Base-by-base conservation (phyloP, 768 basidiomycete species). In the Cystobasidiopsis lactophilus region DNA sequence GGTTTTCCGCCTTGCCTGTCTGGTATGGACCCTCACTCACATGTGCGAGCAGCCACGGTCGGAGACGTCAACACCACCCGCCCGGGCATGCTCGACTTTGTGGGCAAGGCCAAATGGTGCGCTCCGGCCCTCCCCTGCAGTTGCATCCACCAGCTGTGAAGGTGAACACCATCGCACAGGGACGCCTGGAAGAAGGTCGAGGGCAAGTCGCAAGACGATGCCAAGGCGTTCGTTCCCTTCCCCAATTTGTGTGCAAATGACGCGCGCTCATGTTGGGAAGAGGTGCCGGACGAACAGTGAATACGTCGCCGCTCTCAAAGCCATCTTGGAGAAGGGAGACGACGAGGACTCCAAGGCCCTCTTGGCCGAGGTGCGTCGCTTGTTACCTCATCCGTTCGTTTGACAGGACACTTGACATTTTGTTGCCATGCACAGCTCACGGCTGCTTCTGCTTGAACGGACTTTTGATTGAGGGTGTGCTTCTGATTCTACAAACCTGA, bases 31-130 rank as follows among this genome's bases (percentile, higher is more conserved):
- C 40, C 10, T 19, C 40, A n/a, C 40, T 43, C 10, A 43, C 47
- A 31, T 35, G 19, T 14, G 16, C 43, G n/a, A 30, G 49, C 54
- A 86, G 85, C 75, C 41, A 85, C 72, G 5, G 63, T 76, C 35
- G 86, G 88, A 48, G 79, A 89, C 66, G 73, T 74, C 59, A 79
- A 73, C 65, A 77, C 69, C 49, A 0, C 62, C 66, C 69, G 74
- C 24, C 82, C 82, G 40, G 83, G 85, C 40, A 53, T 86, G 69
- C 64, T 93, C 37, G 84, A 91, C 65, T 89, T 93, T 63, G 68
- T 70, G 21, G 89, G 80, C 58, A 88, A 82, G 69, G 79, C 77
- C 58, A 96, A 95, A 72, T 91, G 86, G 85, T 85, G 68, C 59
- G 68, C 50, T 40, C 53, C 60, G 23, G 52, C 38, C 16, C 35